Percentiles rank a stretch among this genome's conserved stretches.
phyloP scores from a whole-genome alignment of 2,329 filamentous ascomycete genomes.

The Neonectria magnoliae region DNA sequence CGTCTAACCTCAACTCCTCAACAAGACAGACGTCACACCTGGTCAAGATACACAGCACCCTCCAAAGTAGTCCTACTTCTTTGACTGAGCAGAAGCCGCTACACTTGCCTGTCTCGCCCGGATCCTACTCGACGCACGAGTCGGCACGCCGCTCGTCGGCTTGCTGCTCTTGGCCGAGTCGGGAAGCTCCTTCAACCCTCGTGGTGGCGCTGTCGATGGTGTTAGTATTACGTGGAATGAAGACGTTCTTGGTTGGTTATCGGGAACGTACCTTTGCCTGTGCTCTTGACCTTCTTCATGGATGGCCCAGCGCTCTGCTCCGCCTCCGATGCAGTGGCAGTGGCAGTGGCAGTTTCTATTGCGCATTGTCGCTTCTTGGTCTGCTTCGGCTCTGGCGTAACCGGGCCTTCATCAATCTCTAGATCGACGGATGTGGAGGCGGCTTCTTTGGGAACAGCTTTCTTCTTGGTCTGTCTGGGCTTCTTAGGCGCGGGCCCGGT shows the following conservation, averaged over 20 bases:
- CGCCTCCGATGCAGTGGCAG: neutral
- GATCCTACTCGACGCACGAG: neutral
- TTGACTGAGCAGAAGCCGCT: neutral
- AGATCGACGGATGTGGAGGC: too few species aligned
- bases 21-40: neutral
- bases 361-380: slow-evolving; percentile 10
- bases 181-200: too few species aligned
- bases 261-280: neutral
- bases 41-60: neutral
- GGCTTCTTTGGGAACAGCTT: neutral
- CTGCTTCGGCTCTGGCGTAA: neutral
- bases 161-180: neutral
- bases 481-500: neutral
- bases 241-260: neutral
- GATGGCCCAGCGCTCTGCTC: slow-evolving; percentile 7
- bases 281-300: slow-evolving; percentile 27
- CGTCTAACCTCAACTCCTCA: neutral
- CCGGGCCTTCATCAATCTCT: neutral
- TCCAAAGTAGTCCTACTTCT: neutral
- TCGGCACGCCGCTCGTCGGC: neutral
- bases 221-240: neutral
- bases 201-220: neutral
- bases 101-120: neutral
- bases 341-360: neutral
- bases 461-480: neutral